Evolutionary conservation across 495 filamentous ascomycete species (phyloP).

Genomic region (Xylaria bambusicola): DNA sequence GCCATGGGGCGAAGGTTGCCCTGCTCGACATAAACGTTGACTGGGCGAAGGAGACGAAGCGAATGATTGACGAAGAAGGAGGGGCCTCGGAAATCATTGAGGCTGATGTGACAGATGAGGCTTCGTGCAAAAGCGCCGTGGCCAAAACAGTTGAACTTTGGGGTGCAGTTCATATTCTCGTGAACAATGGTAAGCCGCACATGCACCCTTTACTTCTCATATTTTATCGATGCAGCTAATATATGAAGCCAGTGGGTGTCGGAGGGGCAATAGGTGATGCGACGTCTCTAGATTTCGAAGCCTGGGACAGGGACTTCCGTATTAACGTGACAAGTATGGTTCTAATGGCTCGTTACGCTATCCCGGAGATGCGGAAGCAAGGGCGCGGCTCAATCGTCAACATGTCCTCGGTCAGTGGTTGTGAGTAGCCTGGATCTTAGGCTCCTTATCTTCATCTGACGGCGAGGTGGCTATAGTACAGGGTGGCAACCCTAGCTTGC

Average conservation of each 20-base stretch:
- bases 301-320: conserved; percentile 10
- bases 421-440: background rate
- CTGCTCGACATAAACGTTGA: conserved; percentile 7
- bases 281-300: conserved; percentile 3
- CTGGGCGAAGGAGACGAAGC: conserved; percentile 14
- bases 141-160: conserved; percentile 25
- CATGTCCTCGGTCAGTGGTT: conserved; percentile 5
- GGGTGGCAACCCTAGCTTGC: conserved; percentile 29
- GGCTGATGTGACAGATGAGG: conserved; percentile 30
- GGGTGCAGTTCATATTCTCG: conserved; percentile 29
- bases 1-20: conserved; percentile 11
- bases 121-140: conserved; percentile 30
- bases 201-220: background rate
- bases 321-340: conserved; percentile 16
- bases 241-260: background rate
- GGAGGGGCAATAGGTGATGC: conserved; percentile 7
- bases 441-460: background rate
- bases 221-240: background rate
- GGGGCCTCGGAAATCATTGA: conserved; percentile 34
- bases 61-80: conserved; percentile 22
- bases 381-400: conserved; percentile 12
- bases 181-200: conserved; percentile 26
- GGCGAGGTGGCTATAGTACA: background rate
- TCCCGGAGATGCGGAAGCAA: conserved; percentile 12
- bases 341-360: conserved; percentile 4